phyloP scores from a whole-genome alignment of 768 basidiomycete species.

The Boletus coccyginus region DNA sequence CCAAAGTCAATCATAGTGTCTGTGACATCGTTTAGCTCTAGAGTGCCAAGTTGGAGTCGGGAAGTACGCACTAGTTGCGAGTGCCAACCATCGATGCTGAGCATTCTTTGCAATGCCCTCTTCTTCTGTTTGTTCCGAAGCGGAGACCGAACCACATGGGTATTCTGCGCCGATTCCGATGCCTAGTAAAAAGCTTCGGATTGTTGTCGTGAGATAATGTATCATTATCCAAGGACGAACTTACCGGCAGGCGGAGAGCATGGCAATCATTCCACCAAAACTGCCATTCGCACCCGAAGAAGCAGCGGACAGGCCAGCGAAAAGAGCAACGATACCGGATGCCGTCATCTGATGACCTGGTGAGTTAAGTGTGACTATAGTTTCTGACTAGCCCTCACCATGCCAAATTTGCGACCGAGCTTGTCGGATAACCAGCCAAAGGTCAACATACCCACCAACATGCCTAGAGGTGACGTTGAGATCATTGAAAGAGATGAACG shows the following conservation, averaged over 20 bases:
- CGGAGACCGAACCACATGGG: slow-evolving; percentile 86
- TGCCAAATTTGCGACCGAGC: slow-evolving; percentile 83
- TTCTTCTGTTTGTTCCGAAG: slow-evolving; percentile 88
- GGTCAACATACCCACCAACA: slow-evolving; percentile 78
- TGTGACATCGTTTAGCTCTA: slow-evolving; percentile 23
- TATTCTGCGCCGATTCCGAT: slow-evolving; percentile 89
- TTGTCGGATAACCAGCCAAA: slow-evolving; percentile 88
- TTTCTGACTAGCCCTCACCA: slow-evolving; percentile 46
- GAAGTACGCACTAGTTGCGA: slow-evolving; percentile 73
- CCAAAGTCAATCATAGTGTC: slow-evolving; percentile 86
- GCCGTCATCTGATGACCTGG: slow-evolving; percentile 61
- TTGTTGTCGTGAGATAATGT: neutral
- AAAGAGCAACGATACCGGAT: slow-evolving; percentile 79
- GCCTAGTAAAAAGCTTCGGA: slow-evolving; percentile 74
- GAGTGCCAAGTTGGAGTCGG: neutral
- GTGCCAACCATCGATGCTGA: slow-evolving; percentile 83
- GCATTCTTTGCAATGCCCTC: slow-evolving; percentile 71
- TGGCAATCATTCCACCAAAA: slow-evolving; percentile 66
- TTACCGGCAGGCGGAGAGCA: slow-evolving; percentile 78
- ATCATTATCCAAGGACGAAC: slow-evolving; percentile 5
- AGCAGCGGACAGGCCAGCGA: slow-evolving; percentile 80
- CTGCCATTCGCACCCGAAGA: slow-evolving; percentile 76
- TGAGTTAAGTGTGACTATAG: slow-evolving; percentile 8
- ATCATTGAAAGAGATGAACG: slow-evolving; percentile 61
- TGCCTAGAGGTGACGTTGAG: slow-evolving; percentile 69